Percentiles rank a stretch among this genome's conserved stretches.
phyloP scores from a whole-genome alignment of 2,329 filamentous ascomycete genomes.

The Hypoxylon rubiginosum region DNA sequence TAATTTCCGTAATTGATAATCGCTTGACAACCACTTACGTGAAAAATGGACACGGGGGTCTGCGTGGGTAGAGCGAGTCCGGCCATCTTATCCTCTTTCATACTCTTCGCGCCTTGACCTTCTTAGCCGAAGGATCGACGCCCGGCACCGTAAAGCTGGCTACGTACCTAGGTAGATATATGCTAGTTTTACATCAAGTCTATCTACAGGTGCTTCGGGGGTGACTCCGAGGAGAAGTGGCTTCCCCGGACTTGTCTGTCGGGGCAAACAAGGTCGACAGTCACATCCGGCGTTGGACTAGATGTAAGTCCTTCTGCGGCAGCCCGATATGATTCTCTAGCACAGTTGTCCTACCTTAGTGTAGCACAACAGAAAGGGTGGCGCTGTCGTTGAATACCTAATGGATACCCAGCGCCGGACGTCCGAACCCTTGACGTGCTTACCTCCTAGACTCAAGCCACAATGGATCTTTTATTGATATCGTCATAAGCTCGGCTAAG shows the following conservation, averaged over 20 bases:
- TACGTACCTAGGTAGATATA: too few species aligned
- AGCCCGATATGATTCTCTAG: neutral
- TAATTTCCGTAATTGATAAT: neutral
- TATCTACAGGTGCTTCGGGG: neutral
- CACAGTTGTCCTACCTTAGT: neutral
- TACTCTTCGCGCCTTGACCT: neutral
- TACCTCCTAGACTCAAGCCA: neutral
- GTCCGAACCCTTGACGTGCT: conserved; percentile 20
- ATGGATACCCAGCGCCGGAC: conserved; percentile 21
- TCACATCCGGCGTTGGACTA: conserved; percentile 1
- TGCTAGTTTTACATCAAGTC: neutral
- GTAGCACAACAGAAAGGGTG: neutral
- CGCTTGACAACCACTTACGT: neutral
- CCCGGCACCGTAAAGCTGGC: neutral
- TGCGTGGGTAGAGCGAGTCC: neutral
- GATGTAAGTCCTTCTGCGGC: neutral
- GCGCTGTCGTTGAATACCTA: conserved; percentile 3
- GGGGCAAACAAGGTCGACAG: conserved; percentile 2
- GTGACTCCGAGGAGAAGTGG: conserved; percentile 6
- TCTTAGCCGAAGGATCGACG: neutral
- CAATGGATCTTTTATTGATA: conserved; percentile 9
- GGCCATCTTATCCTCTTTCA: neutral
- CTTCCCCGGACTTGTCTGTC: conserved; percentile 25
- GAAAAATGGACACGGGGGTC: neutral
- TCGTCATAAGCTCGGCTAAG: conserved; percentile 2